Base-by-base conservation (phyloP, 768 basidiomycete species). In the Naganishia vaughanmartiniae region DNA sequence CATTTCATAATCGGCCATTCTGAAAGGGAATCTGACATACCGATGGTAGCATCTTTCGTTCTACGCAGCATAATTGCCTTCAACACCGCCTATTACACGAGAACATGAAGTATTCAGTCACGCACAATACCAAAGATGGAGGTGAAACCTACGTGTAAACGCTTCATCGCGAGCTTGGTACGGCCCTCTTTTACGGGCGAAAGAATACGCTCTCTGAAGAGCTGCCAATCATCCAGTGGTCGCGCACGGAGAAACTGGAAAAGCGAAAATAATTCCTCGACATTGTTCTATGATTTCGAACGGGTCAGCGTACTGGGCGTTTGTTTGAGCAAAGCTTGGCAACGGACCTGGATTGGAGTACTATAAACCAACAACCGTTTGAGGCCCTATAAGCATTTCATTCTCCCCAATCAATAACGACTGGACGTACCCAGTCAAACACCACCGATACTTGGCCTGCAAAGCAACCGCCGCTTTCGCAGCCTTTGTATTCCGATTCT, bases 41-140 rank as follows among this genome's bases (percentile, higher is more conserved):
- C 78, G 21, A 80, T 76, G 0, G 73, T 78, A 19, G 79, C 79
- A 54, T 81, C 80, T 81, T 98, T 99, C 3, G 85, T 88, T 4
- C 96, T 88, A 6, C 95, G 86, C 34, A 97, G 86, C 93, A 98
- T 95, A 72, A 94, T 84, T 15, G 89, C 86, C 73, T 89, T 88
- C 17, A 98, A 83, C 3, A 98, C 87, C 45, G 90, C 87, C 87
- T 92, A 75, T 15, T 42, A 15, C 7, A 26, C 21, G 4, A 15
- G 19, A 2, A 30, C 3, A 12, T 46, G n/a, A 45, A 4, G 1
- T 5, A 15, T 33, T 39, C 24, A 68, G 34, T 9, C 42, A 21
- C 30, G 21, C 63, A 34, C 26, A 30, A 53, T 2, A n/a, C 39
- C 39, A 24, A 33, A 4, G 12, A 21, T 36, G 48, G 68, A 10